These are phyloP conservation scores for Rubia yunnanensis DNA, from an alignment of 257 asterid species.

Conservation along the genomic window DNA sequence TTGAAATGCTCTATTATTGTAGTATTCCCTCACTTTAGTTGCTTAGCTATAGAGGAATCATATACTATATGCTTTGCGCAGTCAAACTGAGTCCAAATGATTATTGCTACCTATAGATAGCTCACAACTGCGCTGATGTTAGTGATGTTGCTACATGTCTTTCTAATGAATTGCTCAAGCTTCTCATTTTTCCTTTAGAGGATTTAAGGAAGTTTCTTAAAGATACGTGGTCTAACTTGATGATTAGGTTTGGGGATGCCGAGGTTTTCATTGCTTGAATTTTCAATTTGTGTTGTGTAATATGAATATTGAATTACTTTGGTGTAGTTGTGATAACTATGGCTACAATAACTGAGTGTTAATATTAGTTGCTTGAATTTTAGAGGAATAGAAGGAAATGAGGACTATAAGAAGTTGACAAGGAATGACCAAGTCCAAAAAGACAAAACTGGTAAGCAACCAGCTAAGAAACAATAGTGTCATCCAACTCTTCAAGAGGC, in stretches of 20 bases:
- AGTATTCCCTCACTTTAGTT: too few species aligned
- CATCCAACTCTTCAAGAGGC: conserved; percentile 1
- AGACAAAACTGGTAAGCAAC: conserved; percentile 47
- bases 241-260: conserved; percentile 74
- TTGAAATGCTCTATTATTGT: too few species aligned
- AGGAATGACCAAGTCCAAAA: conserved; percentile 29
- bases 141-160: conserved; percentile 38
- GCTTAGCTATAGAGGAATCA: too few species aligned
- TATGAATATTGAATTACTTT: too few species aligned
- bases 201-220: conserved; percentile 62
- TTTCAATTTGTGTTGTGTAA: too few species aligned
- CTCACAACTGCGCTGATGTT: conserved; percentile 1
- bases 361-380: too few species aligned
- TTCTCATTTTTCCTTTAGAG: conserved; percentile 63
- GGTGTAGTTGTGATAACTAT: too few species aligned
- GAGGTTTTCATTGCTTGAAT: conserved; percentile 54
- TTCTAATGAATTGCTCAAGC: conserved; percentile 67
- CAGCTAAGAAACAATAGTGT: conserved; percentile 47
- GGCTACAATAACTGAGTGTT: too few species aligned
- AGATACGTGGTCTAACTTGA: conserved; percentile 66
- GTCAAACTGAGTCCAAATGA: background rate
- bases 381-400: conserved; percentile 27
- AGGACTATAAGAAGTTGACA: conserved; percentile 23
- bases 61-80: too few species aligned
- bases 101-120: background rate